Conservation (phyloP, 352 stramenopile genomes). For the Phytophthora hybrid region DNA sequence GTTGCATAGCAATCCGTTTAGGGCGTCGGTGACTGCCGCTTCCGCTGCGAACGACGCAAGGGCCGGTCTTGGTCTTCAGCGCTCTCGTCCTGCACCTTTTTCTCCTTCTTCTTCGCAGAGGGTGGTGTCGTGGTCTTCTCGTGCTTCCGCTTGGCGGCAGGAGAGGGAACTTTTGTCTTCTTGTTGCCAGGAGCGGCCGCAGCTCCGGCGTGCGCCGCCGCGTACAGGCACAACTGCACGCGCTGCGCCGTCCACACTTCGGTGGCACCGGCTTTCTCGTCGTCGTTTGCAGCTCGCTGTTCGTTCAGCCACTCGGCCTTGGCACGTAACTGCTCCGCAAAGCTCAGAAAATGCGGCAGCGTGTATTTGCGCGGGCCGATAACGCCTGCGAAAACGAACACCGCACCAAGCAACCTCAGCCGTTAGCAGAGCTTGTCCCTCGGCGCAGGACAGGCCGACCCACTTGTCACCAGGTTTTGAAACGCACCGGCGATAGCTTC, state of each 20-base stretch:
- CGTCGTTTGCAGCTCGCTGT: slow-evolving; percentile 36
- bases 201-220: slow-evolving; percentile 36
- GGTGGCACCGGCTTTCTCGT: slow-evolving; percentile 29
- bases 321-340: slow-evolving; percentile 54
- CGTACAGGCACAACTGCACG: slow-evolving; percentile 80
- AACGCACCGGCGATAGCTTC: slow-evolving; percentile 68
- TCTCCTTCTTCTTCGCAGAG: slow-evolving; percentile 14
- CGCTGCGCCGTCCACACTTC: slow-evolving; percentile 66
- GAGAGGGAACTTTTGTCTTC: slow-evolving; percentile 15
- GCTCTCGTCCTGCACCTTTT: slow-evolving; percentile 15
- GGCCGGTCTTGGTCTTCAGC: slow-evolving; percentile 8
- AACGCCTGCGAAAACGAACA: slow-evolving; percentile 39
- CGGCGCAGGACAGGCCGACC: slow-evolving; percentile 11
- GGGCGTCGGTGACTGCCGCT: slow-evolving; percentile 15
- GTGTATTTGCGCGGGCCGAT: slow-evolving; percentile 87
- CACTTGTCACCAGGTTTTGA: neutral
- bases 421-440: slow-evolving; percentile 4
- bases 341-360: slow-evolving; percentile 73
- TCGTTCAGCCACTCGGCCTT: slow-evolving; percentile 71
- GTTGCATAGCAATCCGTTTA: slow-evolving; percentile 3
- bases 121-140: slow-evolving; percentile 9
- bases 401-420: neutral
- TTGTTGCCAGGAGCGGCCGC: neutral
- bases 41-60: slow-evolving; percentile 36
- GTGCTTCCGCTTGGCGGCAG: slow-evolving; percentile 33